These are phyloP conservation scores for Musa beccarii DNA, from an alignment of 176 grass and related monocot genomes.

Conservation along the genomic window DNA sequence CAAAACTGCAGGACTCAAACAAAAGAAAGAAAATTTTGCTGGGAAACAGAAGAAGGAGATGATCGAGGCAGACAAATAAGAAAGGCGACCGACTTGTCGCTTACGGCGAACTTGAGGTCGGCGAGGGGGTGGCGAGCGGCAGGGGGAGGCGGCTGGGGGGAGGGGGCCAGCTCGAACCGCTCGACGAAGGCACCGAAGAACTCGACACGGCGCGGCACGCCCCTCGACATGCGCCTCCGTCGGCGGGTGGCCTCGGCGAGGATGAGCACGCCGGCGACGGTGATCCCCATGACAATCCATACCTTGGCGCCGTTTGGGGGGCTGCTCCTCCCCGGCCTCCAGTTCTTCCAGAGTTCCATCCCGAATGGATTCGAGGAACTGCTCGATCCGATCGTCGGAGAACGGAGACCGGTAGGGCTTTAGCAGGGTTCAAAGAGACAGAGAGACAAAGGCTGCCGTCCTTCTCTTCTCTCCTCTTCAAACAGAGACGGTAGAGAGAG, in stretches of 20 bases:
- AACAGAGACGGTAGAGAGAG: too few species aligned
- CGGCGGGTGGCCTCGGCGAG: conserved; percentile 59
- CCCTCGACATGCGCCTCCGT: conserved; percentile 36
- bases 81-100: conserved; percentile 56
- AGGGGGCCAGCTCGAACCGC: conserved; percentile 47
- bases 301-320: conserved; percentile 19
- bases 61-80: neutral
- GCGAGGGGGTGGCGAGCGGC: conserved; percentile 42
- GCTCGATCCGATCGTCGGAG: neutral
- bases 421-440: conserved; percentile 32
- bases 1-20: conserved; percentile 45
- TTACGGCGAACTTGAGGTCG: conserved; percentile 67
- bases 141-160: conserved; percentile 61
- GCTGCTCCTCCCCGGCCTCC: conserved; percentile 12
- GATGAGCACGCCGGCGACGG: conserved; percentile 68
- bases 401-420: conserved; percentile 39
- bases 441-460: too few species aligned
- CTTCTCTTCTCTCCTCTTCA: too few species aligned
- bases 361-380: conserved; percentile 6
- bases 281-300: conserved; percentile 71
- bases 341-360: conserved; percentile 13
- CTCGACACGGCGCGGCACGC: conserved; percentile 9
- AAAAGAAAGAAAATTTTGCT: neutral
- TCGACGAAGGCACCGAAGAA: conserved; percentile 58
- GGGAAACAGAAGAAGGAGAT: neutral